Conservation (phyloP, 192 early-diverging fungal genomes). For the Podila clonocystis region DNA sequence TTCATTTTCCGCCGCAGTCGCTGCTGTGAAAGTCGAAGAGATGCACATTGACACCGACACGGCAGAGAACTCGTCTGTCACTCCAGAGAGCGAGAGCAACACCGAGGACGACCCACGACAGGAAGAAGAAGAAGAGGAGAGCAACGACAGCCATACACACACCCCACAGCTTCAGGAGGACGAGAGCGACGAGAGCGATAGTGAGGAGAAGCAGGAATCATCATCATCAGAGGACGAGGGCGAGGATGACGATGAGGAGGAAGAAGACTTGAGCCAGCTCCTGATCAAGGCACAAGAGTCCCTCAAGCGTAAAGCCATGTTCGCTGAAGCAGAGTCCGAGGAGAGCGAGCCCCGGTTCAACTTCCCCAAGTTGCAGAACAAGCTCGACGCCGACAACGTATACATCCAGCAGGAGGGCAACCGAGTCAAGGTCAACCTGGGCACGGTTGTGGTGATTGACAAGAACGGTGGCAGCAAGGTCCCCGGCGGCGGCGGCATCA, state of each 20-base stretch:
- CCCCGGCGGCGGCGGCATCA: neutral
- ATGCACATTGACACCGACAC: neutral
- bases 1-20: neutral
- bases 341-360: slow-evolving; percentile 12
- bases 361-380: slow-evolving; percentile 56
- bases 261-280: slow-evolving; percentile 49
- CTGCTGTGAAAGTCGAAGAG: neutral
- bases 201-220: neutral
- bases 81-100: slow-evolving; percentile 1
- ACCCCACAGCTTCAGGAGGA: slow-evolving; percentile 6
- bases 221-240: slow-evolving; percentile 1
- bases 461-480: slow-evolving; percentile 15
- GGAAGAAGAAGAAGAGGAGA: neutral
- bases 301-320: slow-evolving; percentile 34
- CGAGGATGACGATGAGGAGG: slow-evolving; percentile 6
- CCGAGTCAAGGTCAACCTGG: slow-evolving; percentile 31
- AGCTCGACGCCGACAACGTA: slow-evolving; percentile 39
- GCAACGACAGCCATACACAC: neutral
- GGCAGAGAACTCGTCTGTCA: neutral
- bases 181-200: slow-evolving; percentile 4
- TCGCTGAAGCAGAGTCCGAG: slow-evolving; percentile 10
- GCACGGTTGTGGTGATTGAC: slow-evolving; percentile 42
- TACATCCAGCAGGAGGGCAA: slow-evolving; percentile 48
- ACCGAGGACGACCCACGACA: neutral
- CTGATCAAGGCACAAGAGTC: slow-evolving; percentile 52